Percentiles rank a stretch among this genome's conserved stretches.
Conservation (phyloP, 345 rosid genomes). For the Gossypium australe region DNA sequence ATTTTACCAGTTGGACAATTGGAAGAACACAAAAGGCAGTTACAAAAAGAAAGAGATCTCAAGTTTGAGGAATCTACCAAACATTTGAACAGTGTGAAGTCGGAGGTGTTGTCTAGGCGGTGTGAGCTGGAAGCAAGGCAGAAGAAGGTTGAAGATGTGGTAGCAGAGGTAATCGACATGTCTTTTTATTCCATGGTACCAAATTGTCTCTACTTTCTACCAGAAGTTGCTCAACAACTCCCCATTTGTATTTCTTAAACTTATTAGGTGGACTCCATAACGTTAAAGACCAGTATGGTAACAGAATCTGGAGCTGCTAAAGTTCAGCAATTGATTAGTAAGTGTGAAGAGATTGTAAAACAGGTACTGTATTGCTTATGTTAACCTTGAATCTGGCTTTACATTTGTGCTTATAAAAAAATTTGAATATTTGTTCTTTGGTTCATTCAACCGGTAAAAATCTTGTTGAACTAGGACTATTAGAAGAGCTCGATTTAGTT, state of each 20-base stretch:
- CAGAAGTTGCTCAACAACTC: not conserved
- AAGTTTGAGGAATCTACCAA: slow-evolving; percentile 48
- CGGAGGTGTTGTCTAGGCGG: slow-evolving; percentile 58
- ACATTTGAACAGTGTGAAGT: slow-evolving; percentile 43
- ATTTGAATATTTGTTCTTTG: not conserved
- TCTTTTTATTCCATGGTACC: not conserved
- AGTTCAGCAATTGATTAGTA: slow-evolving; percentile 42
- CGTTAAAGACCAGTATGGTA: slow-evolving; percentile 41
- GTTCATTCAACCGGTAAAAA: not conserved
- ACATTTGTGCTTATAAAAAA: not conserved
- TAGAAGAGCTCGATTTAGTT: not conserved
- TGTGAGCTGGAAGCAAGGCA: slow-evolving; percentile 66
- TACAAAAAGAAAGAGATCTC: slow-evolving; percentile 54
- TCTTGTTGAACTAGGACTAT: not conserved
- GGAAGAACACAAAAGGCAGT: slow-evolving; percentile 41
- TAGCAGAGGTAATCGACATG: slow-evolving; percentile 51
- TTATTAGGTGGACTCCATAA: slow-evolving; percentile 63
- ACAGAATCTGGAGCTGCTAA: slow-evolving; percentile 59
- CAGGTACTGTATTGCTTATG: slow-evolving; percentile 42
- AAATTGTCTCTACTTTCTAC: not conserved
- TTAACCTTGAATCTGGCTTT: not conserved
- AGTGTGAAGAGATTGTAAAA: slow-evolving; percentile 58
- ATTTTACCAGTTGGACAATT: slow-evolving; percentile 53
- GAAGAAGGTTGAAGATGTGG: slow-evolving; percentile 59
- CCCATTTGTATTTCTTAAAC: slow-evolving; percentile 1